Base-by-base conservation (phyloP, 345 rosid genomes). In the Citropsis articulata region DNA sequence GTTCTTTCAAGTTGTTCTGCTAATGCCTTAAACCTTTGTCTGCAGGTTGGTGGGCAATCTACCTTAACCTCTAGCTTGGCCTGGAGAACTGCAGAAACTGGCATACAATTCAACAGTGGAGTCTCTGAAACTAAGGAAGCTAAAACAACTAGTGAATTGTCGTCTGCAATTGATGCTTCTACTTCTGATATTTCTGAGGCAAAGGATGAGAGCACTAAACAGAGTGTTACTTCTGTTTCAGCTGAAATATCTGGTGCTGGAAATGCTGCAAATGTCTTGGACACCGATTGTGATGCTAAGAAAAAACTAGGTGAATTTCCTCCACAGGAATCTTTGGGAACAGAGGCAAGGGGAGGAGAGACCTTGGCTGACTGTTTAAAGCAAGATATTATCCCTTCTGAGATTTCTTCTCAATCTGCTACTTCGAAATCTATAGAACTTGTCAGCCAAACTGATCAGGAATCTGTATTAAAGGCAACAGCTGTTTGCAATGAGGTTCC, bases 21-120 rank as follows among this genome's bases (percentile, higher is more conserved):
- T 77, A 31, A 66, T 27, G 48, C 69, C 84, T 78, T 69, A 42
- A 33, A 2, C 45, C 4, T 33, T 71, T 28, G 5, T 72, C 38
- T 18, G 73, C 83, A 85, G 87, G 76, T 80, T 75, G 89, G 66
- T 82, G 91, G 75, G 22, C 83, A 79, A 74, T 78, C 84, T 62
- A 68, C 70, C 7, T 36, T 80, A 30, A 5, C 36, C 7, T 75
- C 85, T n/a, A 74, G 68, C 62, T 21, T 78, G 76, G 61, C 78
- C 60, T 74, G 82, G 57, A 67, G 2, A 56, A 69, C 74, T 69
- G 53, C 78, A 66, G 92, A 86, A 73, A 81, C 31, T 77, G 81
- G 80, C 72, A 7, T 65, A 76, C 76, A 86, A 48, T 77, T 87
- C 35, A 78, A 66, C 67, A n/a, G 72, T 68, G 82, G 62, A 28